Percentiles rank a stretch among this genome's conserved stretches.
Evolutionary conservation across 2,329 filamentous ascomycete species (phyloP).

Genomic region (Bertia moriformis): DNA sequence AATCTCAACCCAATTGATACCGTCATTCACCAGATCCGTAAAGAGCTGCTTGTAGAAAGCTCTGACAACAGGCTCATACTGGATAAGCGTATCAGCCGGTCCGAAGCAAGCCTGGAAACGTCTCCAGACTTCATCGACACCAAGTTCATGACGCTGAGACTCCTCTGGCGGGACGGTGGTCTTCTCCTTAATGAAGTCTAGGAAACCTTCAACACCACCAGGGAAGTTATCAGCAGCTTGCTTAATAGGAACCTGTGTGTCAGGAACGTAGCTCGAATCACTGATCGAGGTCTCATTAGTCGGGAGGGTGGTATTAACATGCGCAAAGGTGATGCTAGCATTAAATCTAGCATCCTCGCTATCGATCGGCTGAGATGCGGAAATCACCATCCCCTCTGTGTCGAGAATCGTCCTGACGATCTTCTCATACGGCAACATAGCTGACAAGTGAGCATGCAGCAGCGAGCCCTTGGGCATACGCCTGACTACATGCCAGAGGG

Average conservation of each 20-base stretch:
- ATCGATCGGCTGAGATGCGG: conserved; percentile 4
- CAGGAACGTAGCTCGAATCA: conserved; percentile 4
- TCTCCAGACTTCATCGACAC: conserved; percentile 6
- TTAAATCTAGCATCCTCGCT: conserved; percentile 3
- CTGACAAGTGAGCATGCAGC: conserved; percentile 5
- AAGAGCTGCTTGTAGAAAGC: conserved; percentile 6
- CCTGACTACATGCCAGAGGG: conserved; percentile 5
- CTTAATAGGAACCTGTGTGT: conserved; percentile 4
- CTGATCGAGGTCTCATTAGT: conserved; percentile 4
- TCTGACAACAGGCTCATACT: conserved; percentile 6
- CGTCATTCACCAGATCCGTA: conserved; percentile 1
- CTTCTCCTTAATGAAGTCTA: conserved; percentile 5
- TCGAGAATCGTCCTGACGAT: conserved; percentile 5
- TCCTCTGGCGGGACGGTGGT: conserved; percentile 4
- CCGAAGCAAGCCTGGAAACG: conserved; percentile 6
- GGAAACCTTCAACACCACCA: conserved; percentile 4
- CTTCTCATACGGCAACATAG: conserved; percentile 4
- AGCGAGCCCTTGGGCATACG: conserved; percentile 7
- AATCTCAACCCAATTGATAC: conserved; percentile 6
- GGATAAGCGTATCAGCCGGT: conserved; percentile 4
- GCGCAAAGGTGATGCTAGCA: conserved; percentile 4
- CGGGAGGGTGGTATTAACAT: conserved; percentile 2
- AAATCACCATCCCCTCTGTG: conserved; percentile 4
- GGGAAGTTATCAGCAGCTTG: conserved; percentile 4
- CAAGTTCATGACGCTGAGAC: conserved; percentile 5